These are phyloP conservation scores for Colletotrichum karsti DNA, from an alignment of 2,329 filamentous ascomycete genomes.

Conservation along the genomic window DNA sequence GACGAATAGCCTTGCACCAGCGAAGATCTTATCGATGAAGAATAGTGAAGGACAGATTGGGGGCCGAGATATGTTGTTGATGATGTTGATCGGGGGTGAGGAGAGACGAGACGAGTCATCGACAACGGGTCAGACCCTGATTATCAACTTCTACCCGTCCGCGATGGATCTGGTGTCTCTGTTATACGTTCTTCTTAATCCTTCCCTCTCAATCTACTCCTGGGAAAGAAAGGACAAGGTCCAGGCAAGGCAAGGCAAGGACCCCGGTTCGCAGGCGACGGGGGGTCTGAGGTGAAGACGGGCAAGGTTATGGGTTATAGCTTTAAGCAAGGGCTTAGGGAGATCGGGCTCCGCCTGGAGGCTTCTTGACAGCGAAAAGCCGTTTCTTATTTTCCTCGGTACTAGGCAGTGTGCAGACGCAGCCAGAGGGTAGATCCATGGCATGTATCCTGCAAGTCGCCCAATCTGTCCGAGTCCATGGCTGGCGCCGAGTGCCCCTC, in stretches of 20 bases:
- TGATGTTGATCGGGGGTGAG: constrained; percentile 11
- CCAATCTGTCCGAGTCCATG: constrained; percentile 23
- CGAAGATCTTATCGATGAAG: constrained; percentile 20
- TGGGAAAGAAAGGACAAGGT: constrained; percentile 13
- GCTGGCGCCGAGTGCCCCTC: constrained; percentile 25
- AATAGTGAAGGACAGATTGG: constrained; percentile 7
- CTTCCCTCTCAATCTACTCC: background rate
- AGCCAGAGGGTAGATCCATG: constrained; percentile 24
- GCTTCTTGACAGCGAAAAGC: constrained; percentile 26
- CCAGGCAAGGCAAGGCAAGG: constrained; percentile 2
- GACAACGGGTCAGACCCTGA: constrained; percentile 32
- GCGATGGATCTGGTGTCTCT: constrained; percentile 29
- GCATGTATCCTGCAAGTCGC: constrained; percentile 25
- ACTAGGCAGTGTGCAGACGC: constrained; percentile 17
- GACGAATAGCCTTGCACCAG: background rate
- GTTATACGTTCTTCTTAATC: constrained; percentile 26
- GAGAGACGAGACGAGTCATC: constrained; percentile 29
- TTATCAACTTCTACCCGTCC: constrained; percentile 18
- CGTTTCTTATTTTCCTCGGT: constrained; percentile 30
- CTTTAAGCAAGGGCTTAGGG: constrained; percentile 23
- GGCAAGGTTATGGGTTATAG: constrained; percentile 13
- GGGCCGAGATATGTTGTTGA: constrained; percentile 6
- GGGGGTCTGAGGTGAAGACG: constrained; percentile 18
- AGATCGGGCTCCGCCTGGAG: constrained; percentile 27
- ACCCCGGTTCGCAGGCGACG: constrained; percentile 17